Conservation (phyloP, 306 rosid genomes). For the Castanospermum australe region DNA sequence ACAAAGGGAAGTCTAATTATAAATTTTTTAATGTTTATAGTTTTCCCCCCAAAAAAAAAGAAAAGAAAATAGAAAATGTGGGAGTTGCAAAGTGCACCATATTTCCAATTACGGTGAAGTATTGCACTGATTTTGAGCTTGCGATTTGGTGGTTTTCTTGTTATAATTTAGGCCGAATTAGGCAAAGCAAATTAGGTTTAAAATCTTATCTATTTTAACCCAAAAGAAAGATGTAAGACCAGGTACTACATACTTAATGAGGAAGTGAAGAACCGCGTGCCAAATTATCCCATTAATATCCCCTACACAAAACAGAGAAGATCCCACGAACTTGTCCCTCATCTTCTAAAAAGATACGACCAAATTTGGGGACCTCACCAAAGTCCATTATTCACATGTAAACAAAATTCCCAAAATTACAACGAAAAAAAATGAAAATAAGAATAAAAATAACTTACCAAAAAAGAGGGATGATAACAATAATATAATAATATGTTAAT, state of each 20-base stretch:
- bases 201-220: not conserved
- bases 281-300: constrained; percentile 16
- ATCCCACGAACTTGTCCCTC: constrained; percentile 2
- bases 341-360: constrained; percentile 32
- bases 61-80: no score
- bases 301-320: not conserved
- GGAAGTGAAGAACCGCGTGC: constrained; percentile 25
- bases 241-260: constrained; percentile 32
- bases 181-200: constrained; percentile 22
- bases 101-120: constrained; percentile 16
- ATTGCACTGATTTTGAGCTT: not conserved
- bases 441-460: not conserved
- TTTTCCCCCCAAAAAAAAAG: not conserved
- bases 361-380: constrained; percentile 21
- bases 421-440: constrained; percentile 2
- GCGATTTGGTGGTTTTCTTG: not conserved
- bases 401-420: constrained; percentile 12
- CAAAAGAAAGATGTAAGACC: not conserved
- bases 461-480: no score
- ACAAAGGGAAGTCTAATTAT: no score
- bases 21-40: not conserved
- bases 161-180: constrained; percentile 13
- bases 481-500: not conserved
- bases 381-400: constrained; percentile 19
- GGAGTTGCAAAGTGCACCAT: not conserved